Evolutionary conservation across 78 protist genomes (phyloP).

Genomic region (Speleostelium caveatum): DNA sequence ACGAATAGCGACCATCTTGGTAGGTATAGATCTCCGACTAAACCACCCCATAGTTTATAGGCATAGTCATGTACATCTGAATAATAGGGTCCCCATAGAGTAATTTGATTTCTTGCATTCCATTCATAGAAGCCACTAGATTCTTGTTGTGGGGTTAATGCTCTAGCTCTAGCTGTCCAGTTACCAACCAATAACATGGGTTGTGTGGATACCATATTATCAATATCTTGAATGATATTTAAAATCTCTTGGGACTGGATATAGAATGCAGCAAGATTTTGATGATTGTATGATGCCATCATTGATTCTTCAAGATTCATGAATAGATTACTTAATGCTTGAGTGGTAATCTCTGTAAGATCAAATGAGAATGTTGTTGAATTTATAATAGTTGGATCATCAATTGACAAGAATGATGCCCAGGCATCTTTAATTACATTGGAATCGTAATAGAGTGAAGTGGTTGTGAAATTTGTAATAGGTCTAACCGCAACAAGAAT

Average conservation of each 20-base stretch:
- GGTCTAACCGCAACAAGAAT: slow-evolving; percentile 22
- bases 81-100: slow-evolving; percentile 73
- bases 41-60: slow-evolving; percentile 76
- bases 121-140: slow-evolving; percentile 42
- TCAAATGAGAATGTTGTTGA: slow-evolving; percentile 14
- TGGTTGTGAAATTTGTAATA: not conserved
- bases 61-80: slow-evolving; percentile 78
- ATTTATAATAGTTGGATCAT: not conserved
- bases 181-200: slow-evolving; percentile 1
- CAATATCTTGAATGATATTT: slow-evolving; percentile 2
- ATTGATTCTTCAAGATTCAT: not conserved
- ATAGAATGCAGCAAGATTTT: not conserved
- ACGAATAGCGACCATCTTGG: slow-evolving; percentile 50
- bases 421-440: not conserved
- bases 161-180: slow-evolving; percentile 55
- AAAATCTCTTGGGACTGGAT: not conserved
- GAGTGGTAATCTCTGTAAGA: slow-evolving; percentile 24
- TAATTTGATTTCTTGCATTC: slow-evolving; percentile 79
- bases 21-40: slow-evolving; percentile 26
- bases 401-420: not conserved
- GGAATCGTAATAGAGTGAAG: not conserved
- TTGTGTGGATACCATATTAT: slow-evolving; percentile 35
- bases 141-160: not conserved
- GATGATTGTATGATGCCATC: not conserved
- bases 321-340: slow-evolving; percentile 16